These are phyloP conservation scores for Arthrobotrys megalospora DNA, from an alignment of 2,329 filamentous ascomycete genomes.

Conservation along the genomic window DNA sequence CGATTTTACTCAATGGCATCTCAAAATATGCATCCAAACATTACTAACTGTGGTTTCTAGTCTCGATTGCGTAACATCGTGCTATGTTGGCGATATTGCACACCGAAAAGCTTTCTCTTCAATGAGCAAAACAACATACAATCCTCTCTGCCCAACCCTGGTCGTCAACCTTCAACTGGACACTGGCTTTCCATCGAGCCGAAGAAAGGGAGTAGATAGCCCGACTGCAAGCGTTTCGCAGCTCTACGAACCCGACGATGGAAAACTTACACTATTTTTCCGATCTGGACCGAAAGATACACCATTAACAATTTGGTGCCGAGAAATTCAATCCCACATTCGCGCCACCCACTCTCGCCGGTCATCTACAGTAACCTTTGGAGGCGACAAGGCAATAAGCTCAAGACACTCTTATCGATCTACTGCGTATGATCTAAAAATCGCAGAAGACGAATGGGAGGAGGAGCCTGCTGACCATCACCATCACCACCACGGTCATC, in stretches of 20 bases:
- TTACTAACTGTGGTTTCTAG: conserved; percentile 14
- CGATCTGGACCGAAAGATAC: conserved; percentile 50
- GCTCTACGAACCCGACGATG: conserved; percentile 50
- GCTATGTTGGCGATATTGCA: conserved; percentile 60
- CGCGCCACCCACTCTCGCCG: conserved; percentile 49
- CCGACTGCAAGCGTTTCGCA: conserved; percentile 47
- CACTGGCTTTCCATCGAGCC: background rate
- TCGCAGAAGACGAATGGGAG: conserved; percentile 60
- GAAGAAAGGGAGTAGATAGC: conserved; percentile 41
- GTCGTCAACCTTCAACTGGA: conserved; percentile 55
- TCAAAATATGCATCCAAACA: background rate
- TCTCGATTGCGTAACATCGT: conserved; percentile 56
- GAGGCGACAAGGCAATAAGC: conserved; percentile 38
- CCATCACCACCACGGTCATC: background rate
- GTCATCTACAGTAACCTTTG: conserved; percentile 53
- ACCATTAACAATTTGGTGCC: conserved; percentile 57
- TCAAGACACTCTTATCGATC: conserved; percentile 35
- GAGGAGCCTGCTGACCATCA: conserved; percentile 34
- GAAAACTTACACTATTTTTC: conserved; percentile 59
- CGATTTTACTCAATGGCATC: background rate
- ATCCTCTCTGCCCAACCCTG: conserved; percentile 55
- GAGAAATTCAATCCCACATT: conserved; percentile 58
- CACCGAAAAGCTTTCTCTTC: conserved; percentile 58
- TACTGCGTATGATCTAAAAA: conserved; percentile 46
- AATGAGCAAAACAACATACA: conserved; percentile 61